Percentiles rank a stretch among this genome's conserved stretches.
Conservation (phyloP, 805 yeast species). For the Teunomyces funiuensis region DNA sequence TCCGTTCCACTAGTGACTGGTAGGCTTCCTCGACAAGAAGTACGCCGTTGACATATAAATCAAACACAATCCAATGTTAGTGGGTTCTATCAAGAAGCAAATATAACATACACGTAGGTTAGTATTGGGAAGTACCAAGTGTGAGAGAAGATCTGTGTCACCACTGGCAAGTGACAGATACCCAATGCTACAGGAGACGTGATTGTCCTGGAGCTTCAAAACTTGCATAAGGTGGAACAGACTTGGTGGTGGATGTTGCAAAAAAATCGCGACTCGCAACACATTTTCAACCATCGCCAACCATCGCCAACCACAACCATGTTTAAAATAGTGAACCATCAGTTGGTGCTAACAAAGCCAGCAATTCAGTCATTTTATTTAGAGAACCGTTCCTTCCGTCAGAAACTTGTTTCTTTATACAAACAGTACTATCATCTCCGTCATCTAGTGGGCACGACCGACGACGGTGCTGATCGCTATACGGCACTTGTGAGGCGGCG, state of each 20-base stretch:
- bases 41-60: not conserved
- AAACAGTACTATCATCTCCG: slow-evolving; percentile 35
- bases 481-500: not conserved
- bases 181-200: not conserved
- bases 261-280: slow-evolving; percentile 4
- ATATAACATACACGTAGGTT: not conserved
- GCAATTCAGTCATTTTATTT: not conserved
- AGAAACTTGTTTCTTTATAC: slow-evolving; percentile 22
- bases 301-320: not conserved
- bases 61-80: not conserved
- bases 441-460: slow-evolving; percentile 16
- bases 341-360: slow-evolving; percentile 3
- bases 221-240: not conserved
- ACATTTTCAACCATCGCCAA: not conserved
- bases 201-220: not conserved
- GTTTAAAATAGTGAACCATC: slow-evolving; percentile 1
- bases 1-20: not conserved
- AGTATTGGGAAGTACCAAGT: not conserved
- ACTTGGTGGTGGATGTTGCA: not conserved
- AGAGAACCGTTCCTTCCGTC: not conserved
- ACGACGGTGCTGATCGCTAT: slow-evolving; percentile 4
- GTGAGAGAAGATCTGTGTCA: not conserved
- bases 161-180: slow-evolving; percentile 1
- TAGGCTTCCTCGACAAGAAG: not conserved
- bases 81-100: too few species aligned